Base-by-base conservation (phyloP, 2,329 filamentous ascomycete genomes). In the Fusarium odoratissimum region DNA sequence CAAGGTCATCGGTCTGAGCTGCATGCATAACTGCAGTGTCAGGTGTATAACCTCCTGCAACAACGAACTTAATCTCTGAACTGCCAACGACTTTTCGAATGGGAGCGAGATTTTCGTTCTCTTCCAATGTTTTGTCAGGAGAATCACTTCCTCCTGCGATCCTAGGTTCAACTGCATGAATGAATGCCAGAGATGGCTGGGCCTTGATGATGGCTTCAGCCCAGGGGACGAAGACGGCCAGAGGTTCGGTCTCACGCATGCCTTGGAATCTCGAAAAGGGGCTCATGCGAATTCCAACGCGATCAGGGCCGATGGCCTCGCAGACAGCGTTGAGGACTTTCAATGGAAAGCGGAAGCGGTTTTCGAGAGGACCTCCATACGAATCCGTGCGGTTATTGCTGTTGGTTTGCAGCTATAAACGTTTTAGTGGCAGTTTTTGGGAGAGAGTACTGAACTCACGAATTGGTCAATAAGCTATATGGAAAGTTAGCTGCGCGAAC, bases 241-340 rank as follows among this genome's bases (percentile, higher is more conserved):
- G n/a, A 13, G 91, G 90, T 42, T 93, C 86, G 1, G 79, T 76
- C 87, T 92, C 91, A 8, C 83, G 81, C 91, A 93, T 91, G 41
- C 86, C 87, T 71, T 92, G 89, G 82, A 90, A 92, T 0, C 80
- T 79, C 55, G 85, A 87, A 81, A 87, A 92, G 0, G 91, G 91
- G 6, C 84, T 88, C 31, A 93, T 80, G 10, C 91, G 86, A 49
- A 92, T 87, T 6, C 84, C 88, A 10, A 86, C 84, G 40, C 83
- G 83, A 10, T 91, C 85, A 0, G 86, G 79, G 12, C 90, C 90
- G 23, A 88, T 79, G 3, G 83, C 84, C 0, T 79, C 79, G 4
- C 80, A 79, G 2, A 86, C 75, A n/a, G 82, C 81, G 35, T 83
- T 79, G 9, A 86, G 80, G 14, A 90, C 82, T 59, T 89, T 87